Conservation (phyloP, 1,284 basidiomycete species). For the Caloboletus firmus region DNA sequence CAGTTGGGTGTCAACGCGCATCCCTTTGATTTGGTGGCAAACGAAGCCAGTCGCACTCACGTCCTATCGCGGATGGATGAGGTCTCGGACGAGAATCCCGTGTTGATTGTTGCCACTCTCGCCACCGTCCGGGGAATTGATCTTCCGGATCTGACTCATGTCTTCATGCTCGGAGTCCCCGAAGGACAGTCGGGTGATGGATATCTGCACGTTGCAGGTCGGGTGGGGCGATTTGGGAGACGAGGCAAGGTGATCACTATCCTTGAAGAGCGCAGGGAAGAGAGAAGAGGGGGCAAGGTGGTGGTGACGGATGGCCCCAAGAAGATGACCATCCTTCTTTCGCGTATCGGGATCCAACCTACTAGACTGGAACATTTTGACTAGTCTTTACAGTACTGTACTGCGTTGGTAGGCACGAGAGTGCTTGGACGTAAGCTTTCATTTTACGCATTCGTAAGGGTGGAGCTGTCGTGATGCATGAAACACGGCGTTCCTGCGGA, state of each 20-base stretch:
- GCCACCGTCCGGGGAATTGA: slow-evolving; percentile 72
- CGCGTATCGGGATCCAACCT: slow-evolving; percentile 41
- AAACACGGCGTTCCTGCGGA: slow-evolving; percentile 29
- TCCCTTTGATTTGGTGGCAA: slow-evolving; percentile 51
- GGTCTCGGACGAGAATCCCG: slow-evolving; percentile 49
- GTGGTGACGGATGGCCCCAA: slow-evolving; percentile 39
- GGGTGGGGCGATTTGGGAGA: slow-evolving; percentile 70
- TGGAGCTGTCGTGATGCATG: slow-evolving; percentile 9
- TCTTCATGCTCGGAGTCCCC: slow-evolving; percentile 67
- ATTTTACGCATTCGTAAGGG: background rate
- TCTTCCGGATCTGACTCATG: slow-evolving; percentile 66
- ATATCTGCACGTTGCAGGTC: slow-evolving; percentile 73
- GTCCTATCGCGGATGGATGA: slow-evolving; percentile 39
- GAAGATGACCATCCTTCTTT: slow-evolving; percentile 49
- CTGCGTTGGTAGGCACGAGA: slow-evolving; percentile 10
- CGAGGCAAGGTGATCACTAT: slow-evolving; percentile 64
- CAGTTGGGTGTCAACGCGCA: slow-evolving; percentile 67
- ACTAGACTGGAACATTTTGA: slow-evolving; percentile 48
- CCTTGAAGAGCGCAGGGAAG: slow-evolving; percentile 41
- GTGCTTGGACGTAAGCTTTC: slow-evolving; percentile 2
- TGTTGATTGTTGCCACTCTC: slow-evolving; percentile 63
- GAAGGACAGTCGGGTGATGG: slow-evolving; percentile 53
- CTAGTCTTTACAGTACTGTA: slow-evolving; percentile 19
- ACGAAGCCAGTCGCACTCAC: slow-evolving; percentile 44
- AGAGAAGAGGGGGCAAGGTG: slow-evolving; percentile 30